These are phyloP conservation scores for Annulohypoxylon nitens DNA, from an alignment of 495 filamentous ascomycete genomes.

Conservation along the genomic window DNA sequence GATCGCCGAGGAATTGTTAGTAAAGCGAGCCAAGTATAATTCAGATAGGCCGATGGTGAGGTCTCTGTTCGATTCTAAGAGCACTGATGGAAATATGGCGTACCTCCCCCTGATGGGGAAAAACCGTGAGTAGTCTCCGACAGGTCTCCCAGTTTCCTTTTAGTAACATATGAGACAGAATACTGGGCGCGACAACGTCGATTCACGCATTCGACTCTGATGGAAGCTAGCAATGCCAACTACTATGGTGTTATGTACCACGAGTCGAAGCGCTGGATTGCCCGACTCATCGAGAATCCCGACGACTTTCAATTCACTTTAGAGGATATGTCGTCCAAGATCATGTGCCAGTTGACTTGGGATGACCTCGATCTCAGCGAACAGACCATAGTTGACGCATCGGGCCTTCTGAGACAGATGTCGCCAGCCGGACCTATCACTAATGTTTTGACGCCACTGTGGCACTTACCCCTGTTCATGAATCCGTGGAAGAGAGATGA, in stretches of 20 bases:
- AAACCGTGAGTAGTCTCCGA: slow-evolving; percentile 50
- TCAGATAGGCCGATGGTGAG: slow-evolving; percentile 59
- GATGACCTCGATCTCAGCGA: slow-evolving; percentile 54
- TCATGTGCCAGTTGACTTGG: slow-evolving; percentile 60
- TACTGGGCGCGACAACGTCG: slow-evolving; percentile 58
- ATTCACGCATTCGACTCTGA: slow-evolving; percentile 56
- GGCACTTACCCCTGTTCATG: slow-evolving; percentile 54
- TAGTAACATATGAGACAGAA: slow-evolving; percentile 41
- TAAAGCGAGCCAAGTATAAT: slow-evolving; percentile 62
- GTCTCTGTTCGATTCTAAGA: slow-evolving; percentile 60
- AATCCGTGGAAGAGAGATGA: slow-evolving; percentile 60
- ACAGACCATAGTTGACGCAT: slow-evolving; percentile 52
- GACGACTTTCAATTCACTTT: slow-evolving; percentile 55
- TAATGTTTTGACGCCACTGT: slow-evolving; percentile 58
- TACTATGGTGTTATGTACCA: slow-evolving; percentile 58
- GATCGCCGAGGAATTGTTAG: slow-evolving; percentile 65
- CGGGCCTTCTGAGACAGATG: slow-evolving; percentile 58
- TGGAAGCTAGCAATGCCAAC: slow-evolving; percentile 54
- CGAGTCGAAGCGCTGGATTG: slow-evolving; percentile 59
- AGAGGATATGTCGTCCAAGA: slow-evolving; percentile 58
- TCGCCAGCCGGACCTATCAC: slow-evolving; percentile 61
- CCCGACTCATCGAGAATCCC: slow-evolving; percentile 52
- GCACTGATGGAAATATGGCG: slow-evolving; percentile 55
- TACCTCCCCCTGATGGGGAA: slow-evolving; percentile 59
- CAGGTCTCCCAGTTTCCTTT: slow-evolving; percentile 1